Evolutionary conservation across 768 basidiomycete genomes (phyloP).

Genomic region (Leccinum sublutescens): DNA sequence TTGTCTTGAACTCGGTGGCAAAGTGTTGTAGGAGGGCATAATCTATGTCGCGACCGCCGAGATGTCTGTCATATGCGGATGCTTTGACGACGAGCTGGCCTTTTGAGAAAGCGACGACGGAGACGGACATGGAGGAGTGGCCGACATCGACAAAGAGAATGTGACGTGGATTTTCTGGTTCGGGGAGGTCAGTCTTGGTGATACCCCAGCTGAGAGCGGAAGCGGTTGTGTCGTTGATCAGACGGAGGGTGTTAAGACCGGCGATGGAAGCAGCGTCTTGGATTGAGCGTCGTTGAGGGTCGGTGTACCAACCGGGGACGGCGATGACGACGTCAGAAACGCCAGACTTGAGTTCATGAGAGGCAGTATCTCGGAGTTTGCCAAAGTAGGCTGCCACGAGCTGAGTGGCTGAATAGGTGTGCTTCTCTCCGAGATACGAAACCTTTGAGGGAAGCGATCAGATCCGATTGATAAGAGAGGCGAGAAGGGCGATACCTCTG

Average conservation of each 20-base stretch:
- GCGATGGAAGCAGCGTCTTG: slow-evolving; percentile 89
- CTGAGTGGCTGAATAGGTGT: slow-evolving; percentile 83
- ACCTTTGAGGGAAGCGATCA: slow-evolving; percentile 51
- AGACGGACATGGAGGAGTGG: slow-evolving; percentile 84
- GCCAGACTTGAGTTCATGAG: slow-evolving; percentile 78
- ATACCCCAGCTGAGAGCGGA: slow-evolving; percentile 97
- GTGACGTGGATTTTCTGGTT: slow-evolving; percentile 74
- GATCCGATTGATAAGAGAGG: slow-evolving; percentile 7
- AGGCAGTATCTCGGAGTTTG: slow-evolving; percentile 85
- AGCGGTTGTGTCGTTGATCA: slow-evolving; percentile 97
- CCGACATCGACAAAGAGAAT: slow-evolving; percentile 96
- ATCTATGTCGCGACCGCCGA: slow-evolving; percentile 97
- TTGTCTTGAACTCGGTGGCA: slow-evolving; percentile 87
- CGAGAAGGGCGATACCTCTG: slow-evolving; percentile 53
- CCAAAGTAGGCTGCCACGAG: slow-evolving; percentile 88
- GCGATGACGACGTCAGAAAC: slow-evolving; percentile 94
- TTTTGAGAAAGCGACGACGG: slow-evolving; percentile 92
- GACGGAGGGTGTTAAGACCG: slow-evolving; percentile 84
- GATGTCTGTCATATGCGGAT: slow-evolving; percentile 88
- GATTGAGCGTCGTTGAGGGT: slow-evolving; percentile 86
- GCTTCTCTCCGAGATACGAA: slow-evolving; percentile 79
- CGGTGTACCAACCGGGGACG: slow-evolving; percentile 96
- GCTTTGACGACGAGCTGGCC: slow-evolving; percentile 85
- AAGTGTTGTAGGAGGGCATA: slow-evolving; percentile 88
- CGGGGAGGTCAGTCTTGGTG: slow-evolving; percentile 96